A percentile compares a stretch with the other conserved stretches of the same genome.
phyloP scores from a whole-genome alignment of 257 asterid species.

The Rauvolfia tetraphylla region DNA sequence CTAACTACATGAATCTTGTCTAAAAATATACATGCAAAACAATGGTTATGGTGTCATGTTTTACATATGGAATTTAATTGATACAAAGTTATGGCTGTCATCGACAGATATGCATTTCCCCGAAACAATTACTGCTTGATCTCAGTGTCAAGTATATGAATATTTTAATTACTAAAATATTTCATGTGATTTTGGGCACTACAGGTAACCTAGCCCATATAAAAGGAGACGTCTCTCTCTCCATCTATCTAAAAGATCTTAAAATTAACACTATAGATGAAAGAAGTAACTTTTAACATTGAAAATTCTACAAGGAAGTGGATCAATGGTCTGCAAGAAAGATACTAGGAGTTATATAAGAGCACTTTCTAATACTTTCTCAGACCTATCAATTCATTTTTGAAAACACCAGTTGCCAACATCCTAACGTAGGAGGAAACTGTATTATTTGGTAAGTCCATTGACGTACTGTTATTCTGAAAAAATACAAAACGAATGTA shows the following conservation, averaged over 20 bases:
- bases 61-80: background rate
- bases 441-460: background rate
- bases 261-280: background rate
- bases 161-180: background rate
- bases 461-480: too few species aligned
- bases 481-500: too few species aligned
- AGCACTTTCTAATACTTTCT: too few species aligned
- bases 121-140: background rate
- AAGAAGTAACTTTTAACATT: background rate
- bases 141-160: background rate
- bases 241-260: too few species aligned
- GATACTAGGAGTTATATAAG: background rate
- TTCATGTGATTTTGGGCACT: background rate
- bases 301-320: background rate
- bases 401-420: background rate
- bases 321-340: background rate
- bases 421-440: background rate
- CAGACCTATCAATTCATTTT: too few species aligned
- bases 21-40: background rate
- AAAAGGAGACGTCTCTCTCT: too few species aligned
- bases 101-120: background rate
- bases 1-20: background rate
- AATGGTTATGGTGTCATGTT: background rate
- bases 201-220: too few species aligned
- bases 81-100: background rate